phyloP scores from a whole-genome alignment of 2,329 filamentous ascomycete species.

The Tolypocladium capitatum region DNA sequence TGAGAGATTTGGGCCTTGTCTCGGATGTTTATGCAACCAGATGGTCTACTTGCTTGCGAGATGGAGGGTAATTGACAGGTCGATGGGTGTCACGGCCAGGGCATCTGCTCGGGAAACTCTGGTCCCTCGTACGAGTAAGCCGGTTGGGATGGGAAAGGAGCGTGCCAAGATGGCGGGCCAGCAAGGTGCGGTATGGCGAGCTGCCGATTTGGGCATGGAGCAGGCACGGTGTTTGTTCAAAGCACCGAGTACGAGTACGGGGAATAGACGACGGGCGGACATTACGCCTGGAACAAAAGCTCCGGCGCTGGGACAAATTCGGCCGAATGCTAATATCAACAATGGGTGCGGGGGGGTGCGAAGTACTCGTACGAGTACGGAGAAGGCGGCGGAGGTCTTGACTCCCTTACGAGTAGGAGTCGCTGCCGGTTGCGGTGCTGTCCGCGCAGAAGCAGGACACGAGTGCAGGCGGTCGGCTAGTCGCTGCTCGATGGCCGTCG shows the following conservation, averaged over 20 bases:
- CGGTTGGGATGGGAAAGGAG: background rate
- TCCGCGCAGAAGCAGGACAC: background rate
- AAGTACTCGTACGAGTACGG: no score
- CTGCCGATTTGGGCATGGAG: no score
- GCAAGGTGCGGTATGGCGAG: background rate
- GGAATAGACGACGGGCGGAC: background rate
- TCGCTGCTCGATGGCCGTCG: background rate
- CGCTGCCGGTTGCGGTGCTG: background rate
- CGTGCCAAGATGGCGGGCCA: background rate
- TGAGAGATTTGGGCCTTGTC: background rate
- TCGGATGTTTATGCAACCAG: background rate
- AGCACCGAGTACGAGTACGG: no score
- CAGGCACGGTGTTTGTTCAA: no score
- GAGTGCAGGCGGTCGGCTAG: background rate
- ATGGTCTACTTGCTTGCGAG: background rate
- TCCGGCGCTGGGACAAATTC: background rate
- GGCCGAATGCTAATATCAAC: no score
- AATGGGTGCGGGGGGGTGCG: no score
- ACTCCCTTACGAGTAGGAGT: no score
- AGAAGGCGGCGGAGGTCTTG: background rate
- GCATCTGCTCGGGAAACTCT: background rate
- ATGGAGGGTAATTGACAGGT: background rate
- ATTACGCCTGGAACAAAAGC: background rate
- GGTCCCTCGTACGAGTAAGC: no score
- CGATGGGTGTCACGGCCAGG: no score